Evolutionary conservation across 163 green algal species (phyloP), one percentile per base, ranked within the genome.

Genomic region (Scenedesmus sp.): DNA sequence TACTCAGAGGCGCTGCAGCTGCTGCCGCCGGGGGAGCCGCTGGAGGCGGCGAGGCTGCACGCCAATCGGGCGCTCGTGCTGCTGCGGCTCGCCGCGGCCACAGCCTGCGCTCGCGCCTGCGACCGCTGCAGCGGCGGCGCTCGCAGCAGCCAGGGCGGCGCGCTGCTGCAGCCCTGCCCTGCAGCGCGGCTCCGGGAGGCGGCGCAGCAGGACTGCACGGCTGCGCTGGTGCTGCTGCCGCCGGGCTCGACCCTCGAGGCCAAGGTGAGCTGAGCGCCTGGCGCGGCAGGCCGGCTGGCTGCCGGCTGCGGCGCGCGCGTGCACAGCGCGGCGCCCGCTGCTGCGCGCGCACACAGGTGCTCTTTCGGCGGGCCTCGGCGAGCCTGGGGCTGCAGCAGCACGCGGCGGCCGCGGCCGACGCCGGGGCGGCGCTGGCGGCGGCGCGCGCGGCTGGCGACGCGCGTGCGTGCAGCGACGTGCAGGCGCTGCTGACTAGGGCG

Each of bases 191-290:
- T 7, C 9, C 57, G 39, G 57, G n/a, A 65, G 18, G 57, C 4
- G 39, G 57, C 22, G 36, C 15, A 33, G 20, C 24, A 77, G 69
- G 69, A 77, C 54, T 77, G 69, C 24, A 67, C 53, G 45, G 69
- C 69, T 45, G 53, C 54, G n/a, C 31, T 77, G 13, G 2, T 44
- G 15, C 22, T 22, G 7, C 24, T n/a, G 10, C 9, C 3, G 7
- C 10, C 64, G 67, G 22, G 5, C 51, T 29, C 20, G 13, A 48
- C 29, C 33, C 26, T 76, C 5, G 4, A 9, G 24, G 18, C 50
- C 67, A 76, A 76, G 67, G 67, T 76, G 34, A 33, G 50, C 44
- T n/a, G n/a, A n/a, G 26, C 22, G 10, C 39, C 7, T 47, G 39
- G 39, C 39, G 39, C 39, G 10, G 39, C 39, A 47, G 7, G 10